Conservation (phyloP, 345 rosid genomes). For the Streptanthus diversifolius region DNA sequence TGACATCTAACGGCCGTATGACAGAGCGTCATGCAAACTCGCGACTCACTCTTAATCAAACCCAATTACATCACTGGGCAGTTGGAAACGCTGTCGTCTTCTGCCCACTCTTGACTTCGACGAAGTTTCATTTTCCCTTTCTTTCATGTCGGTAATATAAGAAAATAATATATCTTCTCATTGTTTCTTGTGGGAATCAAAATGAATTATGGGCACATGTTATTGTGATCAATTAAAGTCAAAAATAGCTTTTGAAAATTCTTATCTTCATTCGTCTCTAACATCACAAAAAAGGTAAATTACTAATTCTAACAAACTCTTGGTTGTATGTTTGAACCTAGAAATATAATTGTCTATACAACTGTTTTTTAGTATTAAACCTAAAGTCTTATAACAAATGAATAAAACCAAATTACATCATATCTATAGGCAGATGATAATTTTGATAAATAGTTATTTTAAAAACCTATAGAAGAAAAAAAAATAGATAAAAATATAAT, state of each 20-base stretch:
- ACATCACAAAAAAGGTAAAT: background rate
- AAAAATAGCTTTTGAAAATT: slow-evolving; percentile 6
- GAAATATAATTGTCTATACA: background rate
- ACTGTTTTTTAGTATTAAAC: background rate
- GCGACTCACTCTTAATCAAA: background rate
- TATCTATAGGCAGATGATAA: background rate
- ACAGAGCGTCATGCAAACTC: slow-evolving; percentile 1
- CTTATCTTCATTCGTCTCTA: background rate
- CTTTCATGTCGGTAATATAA: slow-evolving; percentile 23
- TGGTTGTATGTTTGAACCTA: background rate
- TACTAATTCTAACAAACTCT: background rate
- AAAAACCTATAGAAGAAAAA: background rate
- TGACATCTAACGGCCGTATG: background rate
- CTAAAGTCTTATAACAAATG: background rate
- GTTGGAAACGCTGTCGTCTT: slow-evolving; percentile 2
- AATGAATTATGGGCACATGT: background rate
- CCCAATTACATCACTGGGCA: background rate
- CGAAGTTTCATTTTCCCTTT: slow-evolving; percentile 7
- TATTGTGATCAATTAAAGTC: background rate
- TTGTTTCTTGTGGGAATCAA: background rate
- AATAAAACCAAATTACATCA: background rate
- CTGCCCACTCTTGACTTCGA: background rate
- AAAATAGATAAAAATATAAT: background rate
- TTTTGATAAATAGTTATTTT: background rate
- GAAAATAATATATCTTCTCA: background rate